phyloP scores from a whole-genome alignment of 176 grass and related monocot species.

The Triticum turgidum region DNA sequence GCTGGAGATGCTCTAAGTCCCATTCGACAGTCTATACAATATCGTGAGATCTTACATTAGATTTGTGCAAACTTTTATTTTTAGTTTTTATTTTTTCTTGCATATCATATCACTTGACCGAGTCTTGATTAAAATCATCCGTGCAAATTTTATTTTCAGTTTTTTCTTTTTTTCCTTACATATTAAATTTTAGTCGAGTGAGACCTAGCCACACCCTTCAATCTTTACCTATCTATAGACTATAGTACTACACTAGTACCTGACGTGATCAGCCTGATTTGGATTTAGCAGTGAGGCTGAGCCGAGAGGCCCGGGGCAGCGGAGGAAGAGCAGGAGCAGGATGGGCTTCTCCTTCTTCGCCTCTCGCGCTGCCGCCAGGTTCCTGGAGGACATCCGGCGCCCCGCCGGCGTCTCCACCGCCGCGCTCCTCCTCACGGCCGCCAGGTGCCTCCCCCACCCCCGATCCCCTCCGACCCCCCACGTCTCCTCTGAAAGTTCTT shows the following conservation, averaged over 20 bases:
- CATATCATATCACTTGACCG: too few species aligned
- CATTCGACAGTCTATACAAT: too few species aligned
- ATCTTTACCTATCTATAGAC: neutral
- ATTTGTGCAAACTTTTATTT: too few species aligned
- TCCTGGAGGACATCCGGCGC: constrained; percentile 23
- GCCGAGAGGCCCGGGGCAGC: neutral
- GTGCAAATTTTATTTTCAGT: too few species aligned
- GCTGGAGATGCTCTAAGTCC: too few species aligned
- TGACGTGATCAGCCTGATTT: neutral
- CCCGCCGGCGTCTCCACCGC: constrained; percentile 40
- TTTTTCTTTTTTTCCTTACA: too few species aligned
- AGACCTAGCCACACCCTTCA: too few species aligned
- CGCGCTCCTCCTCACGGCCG: constrained; percentile 40
- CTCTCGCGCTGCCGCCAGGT: constrained; percentile 29
- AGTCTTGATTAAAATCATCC: too few species aligned
- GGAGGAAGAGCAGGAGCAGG: neutral
- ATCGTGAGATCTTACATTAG: too few species aligned
- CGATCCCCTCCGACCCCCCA: neutral
- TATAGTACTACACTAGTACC: neutral
- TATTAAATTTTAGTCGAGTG: fast-evolving
- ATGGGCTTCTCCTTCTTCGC: constrained; percentile 54
- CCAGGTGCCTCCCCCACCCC: constrained; percentile 27
- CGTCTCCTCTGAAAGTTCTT: neutral
- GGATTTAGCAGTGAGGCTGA: neutral
- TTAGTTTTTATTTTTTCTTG: too few species aligned